These are phyloP conservation scores for Aspergillus sp. DNA, from an alignment of 2,329 filamentous ascomycete species.

Conservation along the genomic window DNA sequence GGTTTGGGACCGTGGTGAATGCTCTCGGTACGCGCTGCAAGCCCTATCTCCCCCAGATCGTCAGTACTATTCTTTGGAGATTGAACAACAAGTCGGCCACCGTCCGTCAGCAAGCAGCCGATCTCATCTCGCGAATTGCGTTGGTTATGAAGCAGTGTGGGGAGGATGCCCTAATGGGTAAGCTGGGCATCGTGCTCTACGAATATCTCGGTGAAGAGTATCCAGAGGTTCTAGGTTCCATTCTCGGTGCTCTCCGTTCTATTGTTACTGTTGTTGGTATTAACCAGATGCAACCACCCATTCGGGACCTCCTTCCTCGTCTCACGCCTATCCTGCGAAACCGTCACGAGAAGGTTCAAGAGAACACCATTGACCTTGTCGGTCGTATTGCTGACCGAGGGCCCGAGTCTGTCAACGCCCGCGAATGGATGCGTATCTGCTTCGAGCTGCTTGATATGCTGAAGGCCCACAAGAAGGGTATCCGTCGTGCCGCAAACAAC, in stretches of 20 bases:
- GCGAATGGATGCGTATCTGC: conserved; percentile 99
- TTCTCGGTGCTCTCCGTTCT: conserved; percentile 87
- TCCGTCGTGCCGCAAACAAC: conserved; percentile 96
- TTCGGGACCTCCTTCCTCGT: conserved; percentile 90
- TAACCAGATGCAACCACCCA: conserved; percentile 95
- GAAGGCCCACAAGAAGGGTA: conserved; percentile 99
- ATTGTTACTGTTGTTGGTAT: conserved; percentile 99
- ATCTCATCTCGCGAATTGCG: conserved; percentile 93
- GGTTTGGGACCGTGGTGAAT: conserved; percentile 96
- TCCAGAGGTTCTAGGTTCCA: conserved; percentile 94
- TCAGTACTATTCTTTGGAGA: conserved; percentile 92
- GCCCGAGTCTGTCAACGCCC: conserved; percentile 91
- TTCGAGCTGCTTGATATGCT: conserved; percentile 99
- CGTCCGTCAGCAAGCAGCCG: conserved; percentile 93
- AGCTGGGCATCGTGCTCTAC: conserved; percentile 90
- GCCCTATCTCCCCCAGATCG: conserved; percentile 93
- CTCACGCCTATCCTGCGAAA: conserved; percentile 98
- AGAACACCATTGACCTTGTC: conserved; percentile 97
- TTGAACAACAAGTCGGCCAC: conserved; percentile 98
- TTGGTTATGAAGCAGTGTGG: conserved; percentile 99
- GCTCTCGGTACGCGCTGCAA: conserved; percentile 91
- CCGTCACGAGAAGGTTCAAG: conserved; percentile 97
- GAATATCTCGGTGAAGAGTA: conserved; percentile 99
- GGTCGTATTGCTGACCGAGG: conserved; percentile 97
- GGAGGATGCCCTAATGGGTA: conserved; percentile 93